Evolutionary conservation across 2,329 filamentous ascomycete species (phyloP).

Genomic region (Cercospora sp.): DNA sequence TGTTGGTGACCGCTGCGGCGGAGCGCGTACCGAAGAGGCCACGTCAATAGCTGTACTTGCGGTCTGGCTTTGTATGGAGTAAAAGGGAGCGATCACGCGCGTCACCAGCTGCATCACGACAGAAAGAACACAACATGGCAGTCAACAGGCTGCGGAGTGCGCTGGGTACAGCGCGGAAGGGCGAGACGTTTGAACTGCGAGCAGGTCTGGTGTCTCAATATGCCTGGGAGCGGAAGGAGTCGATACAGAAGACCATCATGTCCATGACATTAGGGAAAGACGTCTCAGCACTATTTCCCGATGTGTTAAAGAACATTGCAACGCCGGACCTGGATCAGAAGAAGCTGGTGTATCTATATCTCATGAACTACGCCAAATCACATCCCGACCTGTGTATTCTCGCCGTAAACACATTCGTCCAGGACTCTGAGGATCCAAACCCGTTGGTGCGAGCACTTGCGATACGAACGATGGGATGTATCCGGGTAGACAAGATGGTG

Average conservation of each 20-base stretch:
- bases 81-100: constrained; percentile 5
- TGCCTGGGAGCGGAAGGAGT: constrained; percentile 97
- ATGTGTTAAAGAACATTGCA: constrained; percentile 98
- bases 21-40: constrained; percentile 2
- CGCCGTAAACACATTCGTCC: constrained; percentile 97
- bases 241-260: constrained; percentile 99
- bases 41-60: constrained; percentile 20
- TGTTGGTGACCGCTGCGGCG: not conserved
- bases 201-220: constrained; percentile 96
- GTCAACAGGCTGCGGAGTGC: constrained; percentile 95
- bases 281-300: constrained; percentile 93
- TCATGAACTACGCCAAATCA: constrained; percentile 99
- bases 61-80: constrained; percentile 20
- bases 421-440: constrained; percentile 98
- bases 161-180: constrained; percentile 89
- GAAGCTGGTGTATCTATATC: constrained; percentile 97
- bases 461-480: constrained; percentile 98
- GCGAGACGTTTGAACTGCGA: constrained; percentile 96
- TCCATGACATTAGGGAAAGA: constrained; percentile 99
- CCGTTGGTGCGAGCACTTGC: constrained; percentile 91
- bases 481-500: constrained; percentile 98
- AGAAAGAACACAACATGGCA: constrained; percentile 62
- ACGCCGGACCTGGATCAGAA: constrained; percentile 95
- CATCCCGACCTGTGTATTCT: constrained; percentile 98
- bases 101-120: constrained; percentile 2